Base-by-base conservation (phyloP, 768 basidiomycete species). In the Leccinum pellstonianum region DNA sequence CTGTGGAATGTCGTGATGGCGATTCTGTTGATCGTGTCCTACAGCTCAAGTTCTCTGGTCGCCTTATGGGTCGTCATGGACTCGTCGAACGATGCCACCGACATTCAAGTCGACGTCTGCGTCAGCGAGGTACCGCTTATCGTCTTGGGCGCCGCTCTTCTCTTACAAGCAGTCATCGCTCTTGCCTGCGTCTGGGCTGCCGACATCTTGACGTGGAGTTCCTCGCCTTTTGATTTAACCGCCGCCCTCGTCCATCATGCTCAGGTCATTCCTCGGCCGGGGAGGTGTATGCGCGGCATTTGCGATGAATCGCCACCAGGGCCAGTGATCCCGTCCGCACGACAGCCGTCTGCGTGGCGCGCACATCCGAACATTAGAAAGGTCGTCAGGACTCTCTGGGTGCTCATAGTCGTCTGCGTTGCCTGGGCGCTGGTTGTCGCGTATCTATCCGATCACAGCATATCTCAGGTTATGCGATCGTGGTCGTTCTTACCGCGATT, bases 201-300 rank as follows among this genome's bases (percentile, higher is more conserved):
- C 12, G 62, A 67, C 56, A 62, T 75, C 35, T 48, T 68, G 54
- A 74, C 74, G 12, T 74, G 74, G 74, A 71, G 74, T 6, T 69
- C 70, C 29, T 74, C 73, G 1, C 61, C 73, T 19, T 64, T 75
- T 17, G 73, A 72, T 11, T 64, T 68, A 5, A 71, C 72, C 8
- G 70, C 74, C 3, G 74, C 73, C 3, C 59, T 74, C 35, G 62
- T 75, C n/a, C 65, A 70, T n/a, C 64, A 74, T 11, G 61, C 62
- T 1, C 67, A 68, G 11, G 64, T 74, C 52, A 0, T 64, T 5
- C 63, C 52, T 1, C 58, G 59, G 29, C 43, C 60, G 4, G 67
- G 61, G 3, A 66, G 55, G 8, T 72, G 74, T 29, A 72, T 74
- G 72, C 58, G 41, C 17, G 56, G 67, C 43, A 65, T 70, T 11